A percentile compares a stretch with the other conserved stretches of the same genome.
These are phyloP conservation scores for Carex scoparia DNA, from an alignment of 176 grass and related monocot genomes.

Conservation along the genomic window DNA sequence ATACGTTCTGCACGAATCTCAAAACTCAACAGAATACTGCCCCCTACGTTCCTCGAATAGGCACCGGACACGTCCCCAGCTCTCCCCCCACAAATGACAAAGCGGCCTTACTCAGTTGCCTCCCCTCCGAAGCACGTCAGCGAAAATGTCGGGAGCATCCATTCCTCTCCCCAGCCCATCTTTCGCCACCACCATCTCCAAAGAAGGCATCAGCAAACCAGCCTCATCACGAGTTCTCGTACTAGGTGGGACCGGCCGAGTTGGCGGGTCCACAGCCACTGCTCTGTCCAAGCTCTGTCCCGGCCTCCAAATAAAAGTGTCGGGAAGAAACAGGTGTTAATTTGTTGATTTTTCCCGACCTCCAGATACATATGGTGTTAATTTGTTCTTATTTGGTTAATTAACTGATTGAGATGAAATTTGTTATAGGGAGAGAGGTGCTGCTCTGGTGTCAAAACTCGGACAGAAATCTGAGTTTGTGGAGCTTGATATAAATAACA, in stretches of 20 bases:
- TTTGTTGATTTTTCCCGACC: conserved; percentile 20
- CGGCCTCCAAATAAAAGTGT: conserved; percentile 52
- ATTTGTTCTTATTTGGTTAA: not conserved
- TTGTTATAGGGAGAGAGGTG: conserved; percentile 61
- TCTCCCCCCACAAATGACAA: not conserved
- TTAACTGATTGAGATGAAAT: conserved; percentile 5
- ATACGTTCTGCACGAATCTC: too few species aligned
- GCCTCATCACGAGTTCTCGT: conserved; percentile 56
- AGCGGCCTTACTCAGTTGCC: not conserved
- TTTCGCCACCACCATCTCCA: conserved; percentile 22
- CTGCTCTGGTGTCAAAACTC: conserved; percentile 54
- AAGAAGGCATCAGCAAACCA: not conserved
- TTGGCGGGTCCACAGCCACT: conserved; percentile 78
- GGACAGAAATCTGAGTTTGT: conserved; percentile 59
- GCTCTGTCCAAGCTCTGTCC: conserved; percentile 74
- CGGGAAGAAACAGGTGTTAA: conserved; percentile 52
- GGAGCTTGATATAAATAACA: conserved; percentile 48
- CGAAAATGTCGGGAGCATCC: conserved; percentile 43
- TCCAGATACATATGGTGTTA: conserved; percentile 12
- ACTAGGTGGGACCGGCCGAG: conserved; percentile 70
- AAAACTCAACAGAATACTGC: too few species aligned
- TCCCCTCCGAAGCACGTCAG: not conserved
- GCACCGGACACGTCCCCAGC: not conserved
- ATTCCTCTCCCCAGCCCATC: conserved; percentile 32
- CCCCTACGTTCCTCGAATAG: too few species aligned